Evolutionary conservation across 306 rosid species (phyloP), one percentile per base, ranked within the genome.

Genomic region (Casuarina glauca): DNA sequence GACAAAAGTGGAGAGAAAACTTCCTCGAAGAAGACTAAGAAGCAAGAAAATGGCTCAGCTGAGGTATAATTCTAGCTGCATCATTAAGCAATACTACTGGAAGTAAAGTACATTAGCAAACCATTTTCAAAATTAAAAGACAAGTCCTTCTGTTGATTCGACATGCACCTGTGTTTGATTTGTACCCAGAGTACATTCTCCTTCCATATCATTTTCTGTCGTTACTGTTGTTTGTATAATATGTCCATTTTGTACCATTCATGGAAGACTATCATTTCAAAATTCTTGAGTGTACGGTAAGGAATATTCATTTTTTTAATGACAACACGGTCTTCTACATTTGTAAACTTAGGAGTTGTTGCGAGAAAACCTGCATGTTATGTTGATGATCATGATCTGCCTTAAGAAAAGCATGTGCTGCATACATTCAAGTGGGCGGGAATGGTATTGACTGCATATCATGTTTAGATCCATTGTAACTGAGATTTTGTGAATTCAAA

Each of bases 1-100:
- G 89, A 82, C 39, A 83, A 74, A 75, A 74, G 51, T 75, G 82
- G 49, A 26, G 90, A 86, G 77, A 89, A 85, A 75, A 60, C 85
- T 75, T 87, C 86, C 20, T 62, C 10, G 11, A 84, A 82, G 73
- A 89, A 63, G 69, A 72, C 87, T 45, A 89, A 86, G 88, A 92
- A 89, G 74, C 87, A 84, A 38, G 68, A 48, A 52, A 83, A 84
- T 74, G 93, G 85, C 80, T 88, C 93, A 53, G 80, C 73, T 51
- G 98, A 92, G 98, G 97, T 94, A 87, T 71, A 4, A 43, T 48
- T 49, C 41, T 82, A 20, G 13, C 20, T 74, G 43, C 62, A 36
- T 60, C 35, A 51, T 74, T 45, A 57, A 20, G 58, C 32, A 62
- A 26, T 57, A 9, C 8, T 7, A 73, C 67, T 66, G n/a, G 48